Percentiles rank a stretch among this genome's conserved stretches.
These are phyloP conservation scores for Diaporthe sp. DNA, from an alignment of 2,329 filamentous ascomycete genomes.

Conservation along the genomic window DNA sequence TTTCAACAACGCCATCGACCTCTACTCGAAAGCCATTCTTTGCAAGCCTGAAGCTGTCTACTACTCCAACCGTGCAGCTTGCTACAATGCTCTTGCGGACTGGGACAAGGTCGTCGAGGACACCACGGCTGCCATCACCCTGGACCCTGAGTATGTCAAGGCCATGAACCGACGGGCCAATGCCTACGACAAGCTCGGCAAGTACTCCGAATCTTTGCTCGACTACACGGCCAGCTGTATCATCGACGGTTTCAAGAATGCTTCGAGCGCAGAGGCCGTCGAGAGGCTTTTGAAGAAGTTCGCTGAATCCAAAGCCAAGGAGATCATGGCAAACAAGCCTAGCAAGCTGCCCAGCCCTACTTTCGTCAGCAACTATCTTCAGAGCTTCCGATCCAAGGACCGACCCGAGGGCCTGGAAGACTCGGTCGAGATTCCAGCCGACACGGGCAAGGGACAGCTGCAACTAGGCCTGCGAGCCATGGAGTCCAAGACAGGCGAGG, in stretches of 20 bases:
- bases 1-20: conserved; percentile 91
- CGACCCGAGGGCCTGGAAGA: conserved; percentile 88
- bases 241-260: conserved; percentile 96
- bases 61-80: conserved; percentile 98
- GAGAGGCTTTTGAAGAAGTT: conserved; percentile 97
- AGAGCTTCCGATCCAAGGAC: conserved; percentile 92
- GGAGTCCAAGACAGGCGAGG: conserved; percentile 88
- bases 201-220: conserved; percentile 93
- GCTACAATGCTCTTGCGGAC: conserved; percentile 91
- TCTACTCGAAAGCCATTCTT: conserved; percentile 95
- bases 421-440: conserved; percentile 80
- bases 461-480: conserved; percentile 86
- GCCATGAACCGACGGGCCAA: conserved; percentile 96
- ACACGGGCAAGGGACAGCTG: conserved; percentile 87
- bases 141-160: conserved; percentile 97
- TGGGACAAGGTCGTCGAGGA: conserved; percentile 98
- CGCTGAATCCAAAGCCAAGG: conserved; percentile 92
- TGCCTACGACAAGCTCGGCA: conserved; percentile 93
- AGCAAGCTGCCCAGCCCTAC: conserved; percentile 95
- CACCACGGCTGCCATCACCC: conserved; percentile 92
- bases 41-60: conserved; percentile 98
- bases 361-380: conserved; percentile 98
- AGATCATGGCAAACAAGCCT: conserved; percentile 86
- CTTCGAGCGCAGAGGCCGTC: conserved; percentile 88
- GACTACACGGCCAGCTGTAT: conserved; percentile 99